Evolutionary conservation across 2,329 filamentous ascomycete genomes (phyloP).

Genomic region (Periconia sp.): DNA sequence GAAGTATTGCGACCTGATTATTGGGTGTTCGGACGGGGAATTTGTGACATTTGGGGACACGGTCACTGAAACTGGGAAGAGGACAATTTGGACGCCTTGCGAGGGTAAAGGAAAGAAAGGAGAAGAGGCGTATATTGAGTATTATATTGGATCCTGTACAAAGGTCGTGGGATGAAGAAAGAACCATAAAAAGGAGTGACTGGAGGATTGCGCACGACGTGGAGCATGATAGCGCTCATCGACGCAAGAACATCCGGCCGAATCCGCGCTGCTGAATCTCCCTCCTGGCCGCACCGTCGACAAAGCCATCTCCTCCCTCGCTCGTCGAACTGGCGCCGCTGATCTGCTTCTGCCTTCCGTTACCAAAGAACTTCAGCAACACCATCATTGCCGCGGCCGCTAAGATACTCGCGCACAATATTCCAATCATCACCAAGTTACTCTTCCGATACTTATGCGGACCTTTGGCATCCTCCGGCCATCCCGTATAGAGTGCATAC

Average conservation of each 20-base stretch:
- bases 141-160: no score
- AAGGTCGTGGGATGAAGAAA: no score
- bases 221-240: no score
- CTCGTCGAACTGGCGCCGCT: constrained; percentile 38
- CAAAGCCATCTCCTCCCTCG: constrained; percentile 61
- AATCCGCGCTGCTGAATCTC: constrained; percentile 50
- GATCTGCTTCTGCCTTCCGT: constrained; percentile 42
- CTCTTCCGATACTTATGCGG: constrained; percentile 78
- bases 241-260: constrained; percentile 37
- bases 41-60: no score
- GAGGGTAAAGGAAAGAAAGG: no score
- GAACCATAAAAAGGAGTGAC: no score
- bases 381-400: constrained; percentile 73
- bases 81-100: no score
- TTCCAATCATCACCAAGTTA: constrained; percentile 88
- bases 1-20: no score
- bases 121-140: no score
- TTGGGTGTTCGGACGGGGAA: no score
- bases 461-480: constrained; percentile 74
- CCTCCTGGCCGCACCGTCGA: constrained; percentile 49
- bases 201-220: no score
- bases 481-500: constrained; percentile 87
- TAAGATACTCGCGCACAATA: constrained; percentile 77
- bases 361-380: constrained; percentile 59
- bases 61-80: no score